Conservation (phyloP, 495 filamentous ascomycete genomes). For the Hypoxylon subgilvum region DNA sequence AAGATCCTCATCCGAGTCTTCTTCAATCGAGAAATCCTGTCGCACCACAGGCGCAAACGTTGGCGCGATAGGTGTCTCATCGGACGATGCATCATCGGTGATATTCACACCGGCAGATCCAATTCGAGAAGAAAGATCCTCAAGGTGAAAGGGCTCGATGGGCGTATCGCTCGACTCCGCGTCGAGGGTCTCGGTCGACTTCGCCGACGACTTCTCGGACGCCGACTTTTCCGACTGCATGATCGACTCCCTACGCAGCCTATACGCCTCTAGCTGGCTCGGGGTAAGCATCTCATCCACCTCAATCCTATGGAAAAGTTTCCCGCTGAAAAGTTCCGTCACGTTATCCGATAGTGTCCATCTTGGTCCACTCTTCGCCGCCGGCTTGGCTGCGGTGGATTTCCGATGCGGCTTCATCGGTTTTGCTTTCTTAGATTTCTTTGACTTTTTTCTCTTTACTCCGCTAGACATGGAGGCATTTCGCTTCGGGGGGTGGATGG, state of each 20-base stretch:
- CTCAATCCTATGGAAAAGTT: conserved; percentile 53
- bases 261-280: conserved; percentile 46
- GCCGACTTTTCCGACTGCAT: conserved; percentile 26
- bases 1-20: conserved; percentile 9
- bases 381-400: conserved; percentile 40
- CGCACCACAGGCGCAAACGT: conserved; percentile 13
- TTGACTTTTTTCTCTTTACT: conserved; percentile 51
- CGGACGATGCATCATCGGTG: conserved; percentile 14
- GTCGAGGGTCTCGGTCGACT: conserved; percentile 37
- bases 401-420: conserved; percentile 39
- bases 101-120: conserved; percentile 34
- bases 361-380: conserved; percentile 42
- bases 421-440: conserved; percentile 42
- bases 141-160: conserved; percentile 46
- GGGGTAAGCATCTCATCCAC: conserved; percentile 61
- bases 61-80: conserved; percentile 14
- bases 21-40: conserved; percentile 22
- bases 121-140: conserved; percentile 41
- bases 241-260: conserved; percentile 43
- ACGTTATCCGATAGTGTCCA: conserved; percentile 58
- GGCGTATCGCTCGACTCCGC: conserved; percentile 41
- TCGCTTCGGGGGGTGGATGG: conserved; percentile 12
- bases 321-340: conserved; percentile 53
- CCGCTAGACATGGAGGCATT: conserved; percentile 10
- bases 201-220: conserved; percentile 18